Evolutionary conservation across 2,329 filamentous ascomycete species (phyloP), one percentile per base, ranked within the genome.

Genomic region (Penicillium sp.): DNA sequence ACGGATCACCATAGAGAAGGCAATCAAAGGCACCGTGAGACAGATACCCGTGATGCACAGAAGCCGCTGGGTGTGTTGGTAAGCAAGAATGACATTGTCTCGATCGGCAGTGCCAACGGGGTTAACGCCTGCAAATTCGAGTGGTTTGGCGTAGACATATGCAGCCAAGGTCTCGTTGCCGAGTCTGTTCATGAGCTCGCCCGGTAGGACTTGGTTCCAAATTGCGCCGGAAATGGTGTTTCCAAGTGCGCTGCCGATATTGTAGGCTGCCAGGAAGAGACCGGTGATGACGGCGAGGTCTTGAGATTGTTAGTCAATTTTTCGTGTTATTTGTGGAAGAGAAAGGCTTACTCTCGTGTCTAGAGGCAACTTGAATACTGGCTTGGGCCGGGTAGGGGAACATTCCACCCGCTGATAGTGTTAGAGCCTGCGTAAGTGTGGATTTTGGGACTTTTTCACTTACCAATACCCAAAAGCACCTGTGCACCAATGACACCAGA

Each of bases 281-380:
- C 81, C 84, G 0, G 84, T 88, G 58, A 88, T 80, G 57, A 87
- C 81, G 41, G 86, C 85, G 31, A 88, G 75, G 61, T 87, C 69
- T 72, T 21, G n/a, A 1, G 9, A 16, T 9, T 22, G 36, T 48
- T 14, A 54, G 21, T 9, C 5, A 29, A 34, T 6, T 5, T 1
- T 5, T 3, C 5, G 6, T 27, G 24, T 7, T 24, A 0, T 6
- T 24, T 45, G 4, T 18, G 5, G 13, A 42, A 7, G n/a, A 22
- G n/a, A 10, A 4, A 22, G 11, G 60, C 69, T 65, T 45, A 72
- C 69, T 76, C 62, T 81, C 77, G 56, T 81, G 80, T 48, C 75
- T 76, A 1, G 77, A 77, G 0, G 78, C 78, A 3, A 77, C 77
- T 58, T 82, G 79, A 22, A 82, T 80, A 44, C 75, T 77, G 16